phyloP scores from a whole-genome alignment of 352 stramenopile genomes.

The Phytophthora sansomeana region DNA sequence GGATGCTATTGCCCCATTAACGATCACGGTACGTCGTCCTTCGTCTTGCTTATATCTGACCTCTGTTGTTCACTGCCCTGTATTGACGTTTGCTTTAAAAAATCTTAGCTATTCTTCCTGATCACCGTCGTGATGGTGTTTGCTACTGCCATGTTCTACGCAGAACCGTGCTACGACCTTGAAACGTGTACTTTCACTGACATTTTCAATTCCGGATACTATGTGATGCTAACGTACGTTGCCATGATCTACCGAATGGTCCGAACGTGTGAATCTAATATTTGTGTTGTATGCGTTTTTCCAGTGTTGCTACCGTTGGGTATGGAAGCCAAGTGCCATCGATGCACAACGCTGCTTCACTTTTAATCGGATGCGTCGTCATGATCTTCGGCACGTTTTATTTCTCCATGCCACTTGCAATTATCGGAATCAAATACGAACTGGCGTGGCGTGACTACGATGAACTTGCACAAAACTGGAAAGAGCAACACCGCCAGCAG shows the following conservation, averaged over 20 bases:
- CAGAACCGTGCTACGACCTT: slow-evolving; percentile 64
- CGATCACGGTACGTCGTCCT: slow-evolving; percentile 47
- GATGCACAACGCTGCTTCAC: slow-evolving; percentile 41
- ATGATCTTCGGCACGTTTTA: slow-evolving; percentile 70
- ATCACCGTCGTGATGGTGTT: slow-evolving; percentile 66
- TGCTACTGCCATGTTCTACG: slow-evolving; percentile 61
- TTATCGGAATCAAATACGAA: slow-evolving; percentile 66
- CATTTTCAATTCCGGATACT: slow-evolving; percentile 71
- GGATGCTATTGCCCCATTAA: slow-evolving; percentile 50
- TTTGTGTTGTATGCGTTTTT: neutral
- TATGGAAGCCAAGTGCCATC: slow-evolving; percentile 64
- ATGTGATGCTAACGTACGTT: slow-evolving; percentile 65
- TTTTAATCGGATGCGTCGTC: slow-evolving; percentile 48
- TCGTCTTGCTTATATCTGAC: neutral
- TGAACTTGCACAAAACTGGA: slow-evolving; percentile 5
- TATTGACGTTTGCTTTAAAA: neutral
- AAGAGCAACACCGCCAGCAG: neutral
- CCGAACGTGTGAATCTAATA: neutral
- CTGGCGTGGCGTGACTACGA: slow-evolving; percentile 46
- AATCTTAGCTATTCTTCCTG: slow-evolving; percentile 54
- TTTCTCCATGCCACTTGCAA: slow-evolving; percentile 63
- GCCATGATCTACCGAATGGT: too few species aligned
- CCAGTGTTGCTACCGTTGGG: slow-evolving; percentile 59
- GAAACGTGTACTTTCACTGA: slow-evolving; percentile 61
- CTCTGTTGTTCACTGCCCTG: neutral